Percentiles rank a stretch among this genome's conserved stretches.
Conservation (phyloP, 495 filamentous ascomycete species). For the Xanthoparmelia taractica region DNA sequence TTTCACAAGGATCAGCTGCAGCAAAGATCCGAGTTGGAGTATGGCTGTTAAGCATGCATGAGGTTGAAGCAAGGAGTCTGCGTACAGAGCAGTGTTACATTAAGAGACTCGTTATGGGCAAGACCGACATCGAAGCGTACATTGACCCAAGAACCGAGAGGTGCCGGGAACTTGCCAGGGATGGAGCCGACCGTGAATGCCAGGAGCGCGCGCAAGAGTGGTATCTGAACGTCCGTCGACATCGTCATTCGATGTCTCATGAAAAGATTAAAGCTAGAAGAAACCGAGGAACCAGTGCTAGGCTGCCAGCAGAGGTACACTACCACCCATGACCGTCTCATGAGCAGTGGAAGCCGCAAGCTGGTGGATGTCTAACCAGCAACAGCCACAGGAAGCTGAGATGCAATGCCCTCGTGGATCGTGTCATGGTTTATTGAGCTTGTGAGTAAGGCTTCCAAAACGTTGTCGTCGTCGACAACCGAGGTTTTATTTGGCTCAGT, state of each 20-base stretch:
- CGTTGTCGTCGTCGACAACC: slow-evolving; percentile 13
- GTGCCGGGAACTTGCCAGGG: background rate
- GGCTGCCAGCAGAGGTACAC: slow-evolving; percentile 2
- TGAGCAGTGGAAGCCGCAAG: background rate
- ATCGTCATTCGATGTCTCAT: background rate
- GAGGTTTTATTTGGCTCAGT: slow-evolving; percentile 4
- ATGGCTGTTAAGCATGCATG: background rate
- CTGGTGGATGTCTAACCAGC: background rate
- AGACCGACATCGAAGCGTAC: background rate
- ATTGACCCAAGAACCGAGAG: background rate
- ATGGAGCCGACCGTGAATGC: background rate
- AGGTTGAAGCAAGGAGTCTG: background rate
- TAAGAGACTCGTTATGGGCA: background rate
- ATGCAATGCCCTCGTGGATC: slow-evolving; percentile 16
- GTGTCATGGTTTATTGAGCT: slow-evolving; percentile 22
- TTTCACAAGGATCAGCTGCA: background rate
- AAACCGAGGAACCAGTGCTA: background rate
- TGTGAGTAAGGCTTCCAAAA: slow-evolving; percentile 20
- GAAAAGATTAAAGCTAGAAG: background rate
- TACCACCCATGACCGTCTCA: background rate
- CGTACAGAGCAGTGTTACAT: background rate
- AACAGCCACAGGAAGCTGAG: slow-evolving; percentile 3
- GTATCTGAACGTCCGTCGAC: background rate
- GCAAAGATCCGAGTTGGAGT: background rate
- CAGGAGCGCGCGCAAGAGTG: background rate